Evolutionary conservation across 495 filamentous ascomycete genomes (phyloP).

Genomic region (Aspergillus diversus): DNA sequence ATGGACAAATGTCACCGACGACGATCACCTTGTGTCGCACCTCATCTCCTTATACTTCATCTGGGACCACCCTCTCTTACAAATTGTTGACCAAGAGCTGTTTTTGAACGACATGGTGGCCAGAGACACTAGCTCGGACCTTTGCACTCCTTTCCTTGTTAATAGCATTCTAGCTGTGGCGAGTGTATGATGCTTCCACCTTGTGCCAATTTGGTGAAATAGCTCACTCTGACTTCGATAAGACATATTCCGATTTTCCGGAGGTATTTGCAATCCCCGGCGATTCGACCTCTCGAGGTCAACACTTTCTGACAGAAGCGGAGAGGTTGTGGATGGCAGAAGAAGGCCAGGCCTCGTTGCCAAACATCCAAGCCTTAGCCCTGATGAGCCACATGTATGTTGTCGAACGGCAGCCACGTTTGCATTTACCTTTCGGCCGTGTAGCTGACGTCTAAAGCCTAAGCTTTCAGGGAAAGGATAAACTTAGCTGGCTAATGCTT

Average conservation of each 20-base stretch:
- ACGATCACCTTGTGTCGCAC: conserved; percentile 32
- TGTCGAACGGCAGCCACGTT: neutral
- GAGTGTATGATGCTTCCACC: conserved; percentile 34
- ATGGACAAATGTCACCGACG: conserved; percentile 30
- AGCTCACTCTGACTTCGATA: conserved; percentile 13
- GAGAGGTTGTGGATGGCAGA: conserved; percentile 41
- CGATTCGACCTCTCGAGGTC: conserved; percentile 35
- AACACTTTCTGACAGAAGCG: conserved; percentile 39
- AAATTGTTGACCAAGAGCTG: conserved; percentile 39
- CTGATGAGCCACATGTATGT: conserved; percentile 44
- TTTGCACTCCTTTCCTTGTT: conserved; percentile 43
- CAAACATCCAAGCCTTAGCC: conserved; percentile 43
- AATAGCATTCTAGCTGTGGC: conserved; percentile 47
- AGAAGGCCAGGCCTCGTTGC: conserved; percentile 34
- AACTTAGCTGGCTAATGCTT: conserved; percentile 39
- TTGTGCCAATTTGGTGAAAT: neutral
- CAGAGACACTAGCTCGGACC: conserved; percentile 29
- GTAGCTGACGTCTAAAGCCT: conserved; percentile 32
- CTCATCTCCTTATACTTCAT: conserved; percentile 36
- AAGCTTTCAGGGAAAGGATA: conserved; percentile 36
- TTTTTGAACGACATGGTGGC: conserved; percentile 40
- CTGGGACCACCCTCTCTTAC: conserved; percentile 46
- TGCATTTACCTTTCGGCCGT: neutral
- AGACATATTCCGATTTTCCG: conserved; percentile 53
- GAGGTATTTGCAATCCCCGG: conserved; percentile 43